Evolutionary conservation across 2,329 filamentous ascomycete genomes (phyloP).

Genomic region (Ophiocordyceps camponoti-saundersi): DNA sequence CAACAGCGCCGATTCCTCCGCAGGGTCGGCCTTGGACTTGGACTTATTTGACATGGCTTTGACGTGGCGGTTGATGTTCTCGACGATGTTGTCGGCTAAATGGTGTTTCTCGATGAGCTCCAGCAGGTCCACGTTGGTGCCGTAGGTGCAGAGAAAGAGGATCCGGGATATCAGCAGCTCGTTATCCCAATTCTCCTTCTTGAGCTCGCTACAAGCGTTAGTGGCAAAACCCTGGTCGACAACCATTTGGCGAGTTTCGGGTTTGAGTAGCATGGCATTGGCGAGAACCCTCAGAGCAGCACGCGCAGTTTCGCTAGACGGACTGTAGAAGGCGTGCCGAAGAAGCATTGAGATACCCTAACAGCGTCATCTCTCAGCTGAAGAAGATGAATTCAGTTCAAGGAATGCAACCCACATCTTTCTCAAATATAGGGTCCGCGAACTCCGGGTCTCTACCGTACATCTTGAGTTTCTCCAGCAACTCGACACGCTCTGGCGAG

Average conservation of each 20-base stretch:
- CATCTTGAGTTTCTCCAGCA: slow-evolving; percentile 52
- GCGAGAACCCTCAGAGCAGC: slow-evolving; percentile 67
- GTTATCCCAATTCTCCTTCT: slow-evolving; percentile 59
- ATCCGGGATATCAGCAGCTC: slow-evolving; percentile 54
- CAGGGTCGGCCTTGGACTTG: slow-evolving; percentile 27
- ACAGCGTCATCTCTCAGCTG: background rate
- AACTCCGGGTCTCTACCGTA: slow-evolving; percentile 48
- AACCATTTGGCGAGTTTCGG: slow-evolving; percentile 24
- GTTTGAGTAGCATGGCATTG: slow-evolving; percentile 50
- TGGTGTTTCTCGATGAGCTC: slow-evolving; percentile 27
- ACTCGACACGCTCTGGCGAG: slow-evolving; percentile 40
- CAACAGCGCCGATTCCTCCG: slow-evolving; percentile 63
- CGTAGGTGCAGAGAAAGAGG: slow-evolving; percentile 28
- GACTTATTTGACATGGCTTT: slow-evolving; percentile 18
- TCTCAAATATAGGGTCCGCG: slow-evolving; percentile 73
- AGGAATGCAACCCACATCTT: slow-evolving; percentile 33
- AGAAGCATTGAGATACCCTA: slow-evolving; percentile 62
- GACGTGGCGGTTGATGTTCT: slow-evolving; percentile 56
- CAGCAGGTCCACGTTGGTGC: slow-evolving; percentile 28
- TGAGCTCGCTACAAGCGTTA: slow-evolving; percentile 54
- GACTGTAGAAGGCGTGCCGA: slow-evolving; percentile 54
- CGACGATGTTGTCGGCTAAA: slow-evolving; percentile 40
- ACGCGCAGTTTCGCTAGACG: slow-evolving; percentile 44
- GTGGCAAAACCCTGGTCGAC: slow-evolving; percentile 31
- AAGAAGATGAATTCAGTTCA: background rate